phyloP scores from a whole-genome alignment of 2,329 filamentous ascomycete genomes.

The Arthroderma sp. region DNA sequence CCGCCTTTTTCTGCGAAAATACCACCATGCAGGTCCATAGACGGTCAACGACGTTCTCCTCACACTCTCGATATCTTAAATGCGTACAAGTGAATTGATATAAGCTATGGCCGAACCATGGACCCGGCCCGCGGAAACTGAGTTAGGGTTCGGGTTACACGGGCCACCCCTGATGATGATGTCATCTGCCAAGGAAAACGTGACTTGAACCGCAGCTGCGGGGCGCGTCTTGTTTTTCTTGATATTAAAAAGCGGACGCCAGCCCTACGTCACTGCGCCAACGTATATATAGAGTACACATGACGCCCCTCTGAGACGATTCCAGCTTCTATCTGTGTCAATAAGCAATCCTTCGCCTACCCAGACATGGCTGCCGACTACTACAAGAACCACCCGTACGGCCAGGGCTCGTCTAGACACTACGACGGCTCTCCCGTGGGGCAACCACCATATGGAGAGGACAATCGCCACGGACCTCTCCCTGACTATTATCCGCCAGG shows the following conservation, averaged over 20 bases:
- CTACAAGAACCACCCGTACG: background rate
- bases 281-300: background rate
- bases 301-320: too few relatives aligned
- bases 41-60: background rate
- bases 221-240: background rate
- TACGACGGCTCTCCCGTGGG: background rate
- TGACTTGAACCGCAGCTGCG: background rate
- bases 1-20: too few relatives aligned
- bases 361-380: background rate
- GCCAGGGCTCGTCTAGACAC: background rate
- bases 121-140: background rate
- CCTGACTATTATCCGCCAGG: background rate
- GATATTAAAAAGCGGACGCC: background rate
- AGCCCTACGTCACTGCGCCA: background rate
- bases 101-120: background rate
- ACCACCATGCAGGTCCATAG: too few relatives aligned
- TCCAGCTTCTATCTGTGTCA: background rate
- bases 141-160: slow-evolving; percentile 5
- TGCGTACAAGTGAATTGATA: too few relatives aligned
- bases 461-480: background rate
- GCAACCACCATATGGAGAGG: background rate
- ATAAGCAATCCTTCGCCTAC: background rate
- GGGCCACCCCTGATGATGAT: slow-evolving; percentile 3
- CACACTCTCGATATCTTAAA: background rate
- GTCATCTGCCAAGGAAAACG: slow-evolving; percentile 1